Percentiles rank a stretch among this genome's conserved stretches.
phyloP scores from a whole-genome alignment of 2,329 filamentous ascomycete species.

The Aspergillus fijiensis region DNA sequence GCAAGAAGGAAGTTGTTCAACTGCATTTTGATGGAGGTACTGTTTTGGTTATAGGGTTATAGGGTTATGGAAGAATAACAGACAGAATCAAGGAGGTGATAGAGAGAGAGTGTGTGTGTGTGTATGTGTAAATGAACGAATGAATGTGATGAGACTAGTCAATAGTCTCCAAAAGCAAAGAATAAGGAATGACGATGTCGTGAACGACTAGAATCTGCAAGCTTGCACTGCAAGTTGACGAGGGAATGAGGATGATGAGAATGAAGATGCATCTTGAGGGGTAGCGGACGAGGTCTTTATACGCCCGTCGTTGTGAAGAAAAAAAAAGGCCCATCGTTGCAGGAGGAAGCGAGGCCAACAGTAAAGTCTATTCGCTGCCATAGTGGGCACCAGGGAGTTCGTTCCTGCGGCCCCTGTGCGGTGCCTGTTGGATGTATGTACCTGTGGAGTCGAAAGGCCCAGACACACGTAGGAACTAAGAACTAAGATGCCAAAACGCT shows the following conservation, averaged over 20 bases:
- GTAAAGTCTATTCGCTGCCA: not conserved
- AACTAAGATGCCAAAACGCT: not conserved
- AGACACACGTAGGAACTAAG: too few relatives aligned
- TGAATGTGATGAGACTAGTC: slow-evolving; percentile 6
- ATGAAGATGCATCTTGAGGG: not conserved
- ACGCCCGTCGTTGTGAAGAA: not conserved
- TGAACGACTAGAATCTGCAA: slow-evolving; percentile 7
- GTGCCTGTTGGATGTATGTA: too few relatives aligned
- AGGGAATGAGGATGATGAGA: not conserved
- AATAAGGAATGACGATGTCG: slow-evolving; percentile 8
- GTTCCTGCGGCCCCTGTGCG: not conserved
- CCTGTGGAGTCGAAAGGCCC: not conserved
- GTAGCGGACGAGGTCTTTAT: not conserved
- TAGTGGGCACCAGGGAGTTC: not conserved
- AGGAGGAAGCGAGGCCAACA: not conserved
- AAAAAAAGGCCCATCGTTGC: not conserved
- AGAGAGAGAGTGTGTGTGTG: not conserved
- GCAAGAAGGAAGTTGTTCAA: slow-evolving; percentile 4
- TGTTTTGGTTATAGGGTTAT: not conserved
- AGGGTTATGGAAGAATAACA: too few relatives aligned
- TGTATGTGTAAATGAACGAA: not conserved
- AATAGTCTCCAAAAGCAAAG: slow-evolving; percentile 1
- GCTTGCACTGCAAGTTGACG: not conserved
- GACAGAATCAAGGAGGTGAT: not conserved
- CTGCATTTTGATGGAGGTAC: not conserved